Evolutionary conservation across 371 early-diverging fungal species (phyloP).

Genomic region (Capillidium rhysosporum): DNA sequence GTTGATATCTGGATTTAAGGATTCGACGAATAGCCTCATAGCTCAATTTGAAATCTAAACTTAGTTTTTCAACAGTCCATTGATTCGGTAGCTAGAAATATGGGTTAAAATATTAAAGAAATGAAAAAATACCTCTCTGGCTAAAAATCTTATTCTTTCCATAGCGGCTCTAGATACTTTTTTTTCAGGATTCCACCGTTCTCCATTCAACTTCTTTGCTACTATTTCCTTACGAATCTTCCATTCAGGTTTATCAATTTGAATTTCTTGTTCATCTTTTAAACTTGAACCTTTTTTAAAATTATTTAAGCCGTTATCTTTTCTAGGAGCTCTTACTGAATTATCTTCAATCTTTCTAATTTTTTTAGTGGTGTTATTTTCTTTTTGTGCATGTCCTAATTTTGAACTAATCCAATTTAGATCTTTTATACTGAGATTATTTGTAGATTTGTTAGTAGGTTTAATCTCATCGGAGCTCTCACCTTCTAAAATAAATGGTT

Average conservation of each 20-base stretch:
- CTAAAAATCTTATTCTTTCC: constrained; percentile 21
- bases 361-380: background rate
- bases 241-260: background rate
- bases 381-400: background rate
- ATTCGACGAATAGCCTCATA: constrained; percentile 20
- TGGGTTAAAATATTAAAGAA: background rate
- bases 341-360: background rate
- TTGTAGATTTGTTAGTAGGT: background rate
- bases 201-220: constrained; percentile 8
- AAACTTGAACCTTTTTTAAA: background rate
- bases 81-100: constrained; percentile 15
- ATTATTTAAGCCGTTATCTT: background rate
- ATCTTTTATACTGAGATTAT: background rate
- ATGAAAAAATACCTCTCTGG: constrained; percentile 6
- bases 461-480: too few relatives aligned
- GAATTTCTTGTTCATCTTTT: background rate
- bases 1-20: constrained; percentile 18
- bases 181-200: constrained; percentile 17
- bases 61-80: constrained; percentile 15
- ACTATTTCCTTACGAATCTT: background rate
- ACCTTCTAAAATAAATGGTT: too few relatives aligned
- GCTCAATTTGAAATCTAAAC: constrained; percentile 18
- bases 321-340: background rate
- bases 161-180: constrained; percentile 18
- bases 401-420: constrained; percentile 1